phyloP scores from a whole-genome alignment of 441 rosid genomes.

The Omphalea diandra region DNA sequence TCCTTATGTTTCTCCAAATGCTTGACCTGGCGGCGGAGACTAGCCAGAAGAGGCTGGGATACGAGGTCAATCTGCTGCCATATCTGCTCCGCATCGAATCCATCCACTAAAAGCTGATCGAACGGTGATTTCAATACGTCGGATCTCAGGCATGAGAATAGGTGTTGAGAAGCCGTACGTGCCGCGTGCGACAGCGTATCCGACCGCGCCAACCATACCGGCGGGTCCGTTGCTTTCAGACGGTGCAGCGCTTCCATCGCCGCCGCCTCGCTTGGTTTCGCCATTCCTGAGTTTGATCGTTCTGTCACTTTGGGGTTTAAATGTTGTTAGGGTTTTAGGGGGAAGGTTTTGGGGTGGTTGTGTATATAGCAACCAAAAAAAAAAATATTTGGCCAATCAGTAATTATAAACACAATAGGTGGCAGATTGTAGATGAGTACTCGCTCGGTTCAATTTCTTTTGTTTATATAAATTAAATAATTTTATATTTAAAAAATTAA shows the following conservation, averaged over 20 bases:
- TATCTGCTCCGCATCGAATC: slow-evolving; percentile 88
- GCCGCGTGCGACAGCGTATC: slow-evolving; percentile 44
- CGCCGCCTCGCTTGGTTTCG: neutral
- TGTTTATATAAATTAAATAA: too few species aligned
- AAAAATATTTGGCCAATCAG: neutral
- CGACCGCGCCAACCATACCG: slow-evolving; percentile 62
- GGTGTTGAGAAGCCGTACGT: slow-evolving; percentile 56
- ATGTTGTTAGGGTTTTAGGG: slow-evolving; percentile 20
- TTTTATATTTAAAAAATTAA: too few species aligned
- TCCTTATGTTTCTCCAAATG: slow-evolving; percentile 54
- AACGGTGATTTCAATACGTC: slow-evolving; percentile 62
- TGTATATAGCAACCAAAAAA: neutral
- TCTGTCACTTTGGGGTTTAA: neutral
- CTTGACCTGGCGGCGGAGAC: slow-evolving; percentile 52
- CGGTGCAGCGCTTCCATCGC: slow-evolving; percentile 24
- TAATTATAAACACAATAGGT: neutral
- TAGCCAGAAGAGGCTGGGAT: slow-evolving; percentile 60
- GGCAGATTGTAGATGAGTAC: too few species aligned
- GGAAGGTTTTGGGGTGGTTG: neutral
- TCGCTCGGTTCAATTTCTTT: too few species aligned
- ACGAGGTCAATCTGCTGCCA: slow-evolving; percentile 93
- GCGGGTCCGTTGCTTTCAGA: slow-evolving; percentile 46
- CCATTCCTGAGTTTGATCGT: neutral
- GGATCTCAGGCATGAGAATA: slow-evolving; percentile 57
- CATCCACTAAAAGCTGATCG: slow-evolving; percentile 64